phyloP scores from a whole-genome alignment of 257 asterid genomes.

The Sherardia arvensis region DNA sequence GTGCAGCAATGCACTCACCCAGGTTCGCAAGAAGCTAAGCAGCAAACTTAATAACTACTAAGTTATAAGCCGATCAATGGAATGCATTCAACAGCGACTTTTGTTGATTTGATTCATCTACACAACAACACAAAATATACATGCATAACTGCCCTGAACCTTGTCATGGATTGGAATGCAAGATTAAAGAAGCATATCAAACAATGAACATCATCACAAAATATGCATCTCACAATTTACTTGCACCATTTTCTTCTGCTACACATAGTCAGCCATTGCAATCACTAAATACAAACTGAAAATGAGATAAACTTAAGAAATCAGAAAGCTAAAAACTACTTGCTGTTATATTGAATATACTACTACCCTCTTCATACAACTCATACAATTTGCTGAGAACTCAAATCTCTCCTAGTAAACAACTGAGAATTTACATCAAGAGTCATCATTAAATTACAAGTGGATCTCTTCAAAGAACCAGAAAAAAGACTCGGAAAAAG shows the following conservation, averaged over 20 bases:
- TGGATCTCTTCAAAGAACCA: constrained; percentile 7
- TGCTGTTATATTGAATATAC: constrained; percentile 18
- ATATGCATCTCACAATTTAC: neutral
- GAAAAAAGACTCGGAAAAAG: neutral
- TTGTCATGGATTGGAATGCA: neutral
- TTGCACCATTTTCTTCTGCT: constrained; percentile 7
- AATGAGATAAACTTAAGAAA: neutral
- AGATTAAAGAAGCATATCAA: no score
- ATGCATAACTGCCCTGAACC: neutral
- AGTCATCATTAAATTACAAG: constrained; percentile 20
- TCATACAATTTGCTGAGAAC: constrained; percentile 21
- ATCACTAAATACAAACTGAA: constrained; percentile 14
- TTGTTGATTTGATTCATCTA: no score
- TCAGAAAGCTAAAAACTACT: constrained; percentile 25
- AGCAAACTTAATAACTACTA: no score
- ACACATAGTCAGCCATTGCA: constrained; percentile 11
- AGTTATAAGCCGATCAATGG: no score
- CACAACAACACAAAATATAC: no score
- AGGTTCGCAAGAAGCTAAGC: no score
- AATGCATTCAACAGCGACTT: no score
- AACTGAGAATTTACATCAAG: constrained; percentile 50
- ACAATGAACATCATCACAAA: neutral
- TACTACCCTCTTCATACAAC: no score
- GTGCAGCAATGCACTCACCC: no score
- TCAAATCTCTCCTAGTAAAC: constrained; percentile 19